Evolutionary conservation across 345 rosid species (phyloP).

Genomic region (Acer negundo): DNA sequence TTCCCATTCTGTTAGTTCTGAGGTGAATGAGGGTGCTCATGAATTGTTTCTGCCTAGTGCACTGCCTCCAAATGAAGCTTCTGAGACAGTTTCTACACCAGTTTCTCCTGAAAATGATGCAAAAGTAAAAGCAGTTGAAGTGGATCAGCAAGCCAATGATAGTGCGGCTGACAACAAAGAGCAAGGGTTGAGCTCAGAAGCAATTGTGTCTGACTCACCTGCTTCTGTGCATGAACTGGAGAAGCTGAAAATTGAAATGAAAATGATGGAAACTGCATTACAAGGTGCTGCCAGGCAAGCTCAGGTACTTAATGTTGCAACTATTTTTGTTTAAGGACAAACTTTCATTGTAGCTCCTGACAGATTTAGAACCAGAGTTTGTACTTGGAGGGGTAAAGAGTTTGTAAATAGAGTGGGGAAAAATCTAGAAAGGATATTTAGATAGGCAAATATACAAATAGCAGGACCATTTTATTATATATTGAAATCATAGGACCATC

Average conservation of each 20-base stretch:
- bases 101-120: conserved; percentile 36
- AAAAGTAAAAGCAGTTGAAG: conserved; percentile 30
- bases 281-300: conserved; percentile 99
- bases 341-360: not conserved
- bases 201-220: conserved; percentile 41
- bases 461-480: not conserved
- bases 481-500: not conserved
- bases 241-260: conserved; percentile 81
- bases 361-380: not conserved
- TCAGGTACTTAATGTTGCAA: conserved; percentile 59
- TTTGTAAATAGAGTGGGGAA: not conserved
- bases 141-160: conserved; percentile 40
- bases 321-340: conserved; percentile 5
- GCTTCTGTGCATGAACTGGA: conserved; percentile 61
- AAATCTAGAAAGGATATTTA: not conserved
- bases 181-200: conserved; percentile 45
- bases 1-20: conserved; percentile 28
- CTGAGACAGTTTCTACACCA: conserved; percentile 42
- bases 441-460: not conserved
- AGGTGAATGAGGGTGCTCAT: conserved; percentile 37
- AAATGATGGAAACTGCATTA: conserved; percentile 93
- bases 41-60: conserved; percentile 39
- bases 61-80: conserved; percentile 45
- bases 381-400: not conserved
- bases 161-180: conserved; percentile 38